Conservation (phyloP, 75 land plant species). For the Pseudotsuga menziesii region DNA sequence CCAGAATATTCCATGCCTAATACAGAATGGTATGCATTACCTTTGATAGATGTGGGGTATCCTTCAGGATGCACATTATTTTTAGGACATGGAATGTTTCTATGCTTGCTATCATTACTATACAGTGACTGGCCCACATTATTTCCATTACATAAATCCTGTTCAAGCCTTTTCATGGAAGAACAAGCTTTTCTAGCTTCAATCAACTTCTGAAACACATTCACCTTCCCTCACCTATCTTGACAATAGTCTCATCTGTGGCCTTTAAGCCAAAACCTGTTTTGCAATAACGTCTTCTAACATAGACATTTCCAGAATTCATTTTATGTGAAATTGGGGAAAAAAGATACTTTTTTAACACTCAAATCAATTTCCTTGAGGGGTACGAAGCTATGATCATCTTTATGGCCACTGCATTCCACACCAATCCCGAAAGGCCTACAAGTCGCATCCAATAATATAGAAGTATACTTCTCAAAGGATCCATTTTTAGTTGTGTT, state of each 20-base stretch:
- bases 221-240: conserved; percentile 2
- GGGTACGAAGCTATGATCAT: not conserved
- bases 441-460: not conserved
- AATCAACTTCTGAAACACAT: not conserved
- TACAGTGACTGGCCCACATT: no score
- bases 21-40: not conserved
- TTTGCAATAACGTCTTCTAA: not conserved
- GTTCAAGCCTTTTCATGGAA: not conserved
- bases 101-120: not conserved
- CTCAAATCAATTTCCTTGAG: not conserved
- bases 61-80: not conserved
- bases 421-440: not conserved
- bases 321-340: not conserved
- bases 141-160: not conserved
- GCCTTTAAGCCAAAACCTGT: not conserved
- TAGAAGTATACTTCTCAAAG: not conserved
- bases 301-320: conserved; percentile 1
- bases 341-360: not conserved
- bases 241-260: not conserved
- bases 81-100: not conserved
- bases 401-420: not conserved
- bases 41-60: not conserved
- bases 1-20: not conserved
- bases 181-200: not conserved
- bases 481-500: not conserved